phyloP scores from a whole-genome alignment of 1,284 basidiomycete genomes.

The Cutaneotrichosporon sp. region DNA sequence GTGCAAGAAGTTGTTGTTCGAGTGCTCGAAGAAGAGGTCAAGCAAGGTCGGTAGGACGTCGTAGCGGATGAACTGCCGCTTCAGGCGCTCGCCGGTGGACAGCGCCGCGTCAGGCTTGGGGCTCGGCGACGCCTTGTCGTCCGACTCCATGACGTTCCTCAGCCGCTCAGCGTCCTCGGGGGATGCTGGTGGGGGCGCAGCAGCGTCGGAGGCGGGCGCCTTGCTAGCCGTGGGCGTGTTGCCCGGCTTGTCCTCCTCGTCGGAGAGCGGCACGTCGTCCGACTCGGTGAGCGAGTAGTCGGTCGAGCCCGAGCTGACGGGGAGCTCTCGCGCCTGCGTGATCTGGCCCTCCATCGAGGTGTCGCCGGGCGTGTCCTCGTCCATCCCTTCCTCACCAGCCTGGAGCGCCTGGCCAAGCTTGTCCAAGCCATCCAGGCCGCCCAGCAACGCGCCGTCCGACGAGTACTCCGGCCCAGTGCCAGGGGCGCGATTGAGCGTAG shows the following conservation, averaged over 20 bases:
- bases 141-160: conserved; percentile 40
- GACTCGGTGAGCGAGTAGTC: conserved; percentile 58
- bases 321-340: conserved; percentile 66
- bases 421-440: conserved; percentile 76
- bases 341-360: conserved; percentile 61
- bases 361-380: conserved; percentile 58
- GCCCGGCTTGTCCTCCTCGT: conserved; percentile 71
- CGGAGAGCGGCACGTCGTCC: conserved; percentile 69
- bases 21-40: conserved; percentile 91
- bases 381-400: conserved; percentile 58
- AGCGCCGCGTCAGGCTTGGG: conserved; percentile 26
- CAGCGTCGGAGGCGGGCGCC: conserved; percentile 5
- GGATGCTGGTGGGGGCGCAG: conserved; percentile 42
- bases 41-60: conserved; percentile 72
- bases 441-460: conserved; percentile 72
- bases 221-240: conserved; percentile 28
- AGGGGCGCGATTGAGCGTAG: conserved; percentile 78
- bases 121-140: conserved; percentile 6
- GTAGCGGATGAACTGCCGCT: conserved; percentile 70
- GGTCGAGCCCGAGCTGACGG: conserved; percentile 59
- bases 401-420: conserved; percentile 77
- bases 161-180: conserved; percentile 42
- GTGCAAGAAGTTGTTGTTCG: conserved; percentile 98
- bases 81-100: conserved; percentile 70
- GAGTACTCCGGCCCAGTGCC: conserved; percentile 75